Evolutionary conservation across 495 filamentous ascomycete genomes (phyloP).

Genomic region (Aspergillus cavernicola): DNA sequence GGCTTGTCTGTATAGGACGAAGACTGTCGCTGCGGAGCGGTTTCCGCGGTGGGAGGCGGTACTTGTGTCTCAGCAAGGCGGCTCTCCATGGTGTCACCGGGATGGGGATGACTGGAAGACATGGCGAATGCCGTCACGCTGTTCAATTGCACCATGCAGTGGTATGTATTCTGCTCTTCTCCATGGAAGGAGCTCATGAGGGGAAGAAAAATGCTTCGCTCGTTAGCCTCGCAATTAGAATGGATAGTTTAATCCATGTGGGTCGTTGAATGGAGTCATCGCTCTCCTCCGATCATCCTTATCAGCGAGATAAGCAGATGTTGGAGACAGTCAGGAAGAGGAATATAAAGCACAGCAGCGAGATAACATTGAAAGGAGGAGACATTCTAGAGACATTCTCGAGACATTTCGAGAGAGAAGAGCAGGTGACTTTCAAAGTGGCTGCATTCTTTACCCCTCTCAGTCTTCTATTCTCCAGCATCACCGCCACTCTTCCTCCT

Average conservation of each 20-base stretch:
- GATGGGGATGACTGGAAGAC: background rate
- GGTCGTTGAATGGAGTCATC: conserved; percentile 1
- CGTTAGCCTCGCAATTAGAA: background rate
- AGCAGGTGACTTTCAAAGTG: conserved; percentile 13
- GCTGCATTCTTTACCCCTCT: conserved; percentile 14
- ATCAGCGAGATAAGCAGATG: conserved; percentile 1
- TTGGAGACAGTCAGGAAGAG: background rate
- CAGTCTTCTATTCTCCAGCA: background rate
- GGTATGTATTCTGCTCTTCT: background rate
- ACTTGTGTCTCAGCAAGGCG: conserved; percentile 9
- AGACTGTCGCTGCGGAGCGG: conserved; percentile 13
- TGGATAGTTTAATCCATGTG: background rate
- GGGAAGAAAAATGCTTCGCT: conserved; percentile 5
- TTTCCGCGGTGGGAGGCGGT: conserved; percentile 13
- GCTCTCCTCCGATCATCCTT: background rate
- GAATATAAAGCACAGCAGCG: background rate
- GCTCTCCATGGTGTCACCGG: background rate
- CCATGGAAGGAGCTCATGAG: background rate
- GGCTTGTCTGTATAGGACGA: conserved; percentile 16
- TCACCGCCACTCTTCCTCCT: conserved; percentile 8
- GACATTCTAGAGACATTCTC: background rate
- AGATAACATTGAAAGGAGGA: background rate
- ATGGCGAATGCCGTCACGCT: background rate
- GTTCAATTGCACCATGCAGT: background rate
- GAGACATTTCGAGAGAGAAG: conserved; percentile 1